A percentile compares a stretch with the other conserved stretches of the same genome.
Conservation (phyloP, 202 grass and related monocot species). For the Saccharum hybrid region DNA sequence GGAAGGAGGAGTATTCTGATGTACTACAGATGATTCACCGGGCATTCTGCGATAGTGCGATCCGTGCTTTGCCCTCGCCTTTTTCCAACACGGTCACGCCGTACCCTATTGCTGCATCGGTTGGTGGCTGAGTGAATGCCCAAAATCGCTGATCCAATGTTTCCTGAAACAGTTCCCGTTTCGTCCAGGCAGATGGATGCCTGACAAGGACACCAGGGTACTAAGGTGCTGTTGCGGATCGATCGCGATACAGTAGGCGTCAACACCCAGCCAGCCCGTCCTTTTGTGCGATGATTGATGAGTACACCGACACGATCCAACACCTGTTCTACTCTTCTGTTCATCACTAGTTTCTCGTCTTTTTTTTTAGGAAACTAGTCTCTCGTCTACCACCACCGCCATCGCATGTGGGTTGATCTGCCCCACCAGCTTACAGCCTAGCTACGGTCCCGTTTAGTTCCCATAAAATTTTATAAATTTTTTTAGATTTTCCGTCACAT, state of each 20-base stretch:
- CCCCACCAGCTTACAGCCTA: slow-evolving; percentile 6
- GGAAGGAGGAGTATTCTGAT: background rate
- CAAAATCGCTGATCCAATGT: background rate
- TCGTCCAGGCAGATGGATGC: background rate
- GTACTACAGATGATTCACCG: no score
- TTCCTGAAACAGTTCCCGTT: slow-evolving; percentile 18
- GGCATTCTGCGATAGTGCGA: no score
- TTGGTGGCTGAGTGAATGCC: background rate
- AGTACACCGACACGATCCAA: slow-evolving; percentile 34
- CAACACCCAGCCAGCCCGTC: background rate
- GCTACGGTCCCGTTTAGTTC: background rate
- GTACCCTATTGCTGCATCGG: background rate
- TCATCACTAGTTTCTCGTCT: background rate
- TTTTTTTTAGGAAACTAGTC: no score
- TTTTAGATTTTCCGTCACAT: no score
- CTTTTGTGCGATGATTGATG: background rate
- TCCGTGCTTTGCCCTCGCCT: no score
- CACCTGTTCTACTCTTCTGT: background rate
- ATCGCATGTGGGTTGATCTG: slow-evolving; percentile 14
- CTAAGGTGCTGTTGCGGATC: background rate
- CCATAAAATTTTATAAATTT: no score
- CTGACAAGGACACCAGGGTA: background rate
- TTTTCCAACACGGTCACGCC: no score
- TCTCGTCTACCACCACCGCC: background rate
- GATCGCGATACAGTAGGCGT: no score